These are phyloP conservation scores for Puccinia hordei DNA, from an alignment of 1,284 basidiomycete species.

Conservation along the genomic window DNA sequence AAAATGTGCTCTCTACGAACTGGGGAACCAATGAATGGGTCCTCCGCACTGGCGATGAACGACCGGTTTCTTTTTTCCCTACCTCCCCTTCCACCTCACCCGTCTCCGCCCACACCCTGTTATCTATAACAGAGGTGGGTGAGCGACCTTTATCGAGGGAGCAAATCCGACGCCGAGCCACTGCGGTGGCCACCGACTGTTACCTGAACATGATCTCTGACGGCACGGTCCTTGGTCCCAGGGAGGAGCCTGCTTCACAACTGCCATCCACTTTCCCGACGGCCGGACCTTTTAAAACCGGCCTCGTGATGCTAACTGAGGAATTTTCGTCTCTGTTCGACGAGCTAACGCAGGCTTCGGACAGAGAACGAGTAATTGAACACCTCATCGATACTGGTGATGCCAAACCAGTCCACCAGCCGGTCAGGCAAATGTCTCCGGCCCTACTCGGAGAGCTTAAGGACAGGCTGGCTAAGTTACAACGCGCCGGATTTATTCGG, in stretches of 20 bases:
- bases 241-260: too few species aligned
- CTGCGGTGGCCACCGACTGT: too few species aligned
- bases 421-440: background rate
- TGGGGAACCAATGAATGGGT: conserved; percentile 9
- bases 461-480: background rate
- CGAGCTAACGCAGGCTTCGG: background rate
- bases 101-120: too few species aligned
- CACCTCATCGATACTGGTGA: background rate
- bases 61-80: background rate
- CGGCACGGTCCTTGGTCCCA: too few species aligned
- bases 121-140: too few species aligned
- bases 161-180: too few species aligned
- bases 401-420: background rate
- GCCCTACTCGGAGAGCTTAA: background rate
- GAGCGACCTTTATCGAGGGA: too few species aligned
- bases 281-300: background rate
- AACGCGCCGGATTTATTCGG: too few species aligned
- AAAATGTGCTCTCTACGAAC: background rate
- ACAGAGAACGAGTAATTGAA: background rate
- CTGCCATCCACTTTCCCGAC: background rate
- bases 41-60: background rate
- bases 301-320: background rate
- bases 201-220: too few species aligned
- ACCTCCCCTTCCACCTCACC: too few species aligned
- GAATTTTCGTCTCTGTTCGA: background rate